These are phyloP conservation scores for Septoria linicola DNA, from an alignment of 2,329 filamentous ascomycete genomes.

Conservation along the genomic window DNA sequence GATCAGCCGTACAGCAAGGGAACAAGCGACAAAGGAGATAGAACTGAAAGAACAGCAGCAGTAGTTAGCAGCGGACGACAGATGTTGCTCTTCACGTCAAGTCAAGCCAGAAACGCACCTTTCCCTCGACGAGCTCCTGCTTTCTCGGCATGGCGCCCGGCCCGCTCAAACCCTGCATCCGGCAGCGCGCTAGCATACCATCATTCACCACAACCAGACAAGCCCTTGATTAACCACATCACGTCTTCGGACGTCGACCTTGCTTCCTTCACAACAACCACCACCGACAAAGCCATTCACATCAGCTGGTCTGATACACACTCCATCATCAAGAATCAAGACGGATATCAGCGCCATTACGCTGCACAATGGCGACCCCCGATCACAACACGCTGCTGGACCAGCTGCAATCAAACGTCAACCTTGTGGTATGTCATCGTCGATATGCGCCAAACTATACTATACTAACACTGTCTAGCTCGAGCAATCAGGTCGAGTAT, in stretches of 20 bases:
- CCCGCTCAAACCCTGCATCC: not conserved
- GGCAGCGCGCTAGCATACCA: not conserved
- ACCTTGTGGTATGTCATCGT: slow-evolving; percentile 44
- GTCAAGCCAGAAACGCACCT: not conserved
- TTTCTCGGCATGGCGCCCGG: not conserved
- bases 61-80: no score
- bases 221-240: not conserved
- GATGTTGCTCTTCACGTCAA: no score
- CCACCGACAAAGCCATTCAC: not conserved
- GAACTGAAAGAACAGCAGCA: slow-evolving; percentile 7
- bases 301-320: not conserved
- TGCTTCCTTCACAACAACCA: not conserved
- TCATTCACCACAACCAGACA: no score
- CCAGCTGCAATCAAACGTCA: slow-evolving; percentile 49
- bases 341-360: no score
- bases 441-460: not conserved
- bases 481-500: slow-evolving; percentile 46
- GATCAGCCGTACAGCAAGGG: slow-evolving; percentile 10
- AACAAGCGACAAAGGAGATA: slow-evolving; percentile 18
- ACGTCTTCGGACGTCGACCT: not conserved
- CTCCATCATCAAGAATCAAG: no score
- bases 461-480: slow-evolving; percentile 36
- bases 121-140: not conserved
- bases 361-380: slow-evolving; percentile 18
- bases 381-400: slow-evolving; percentile 39